These are phyloP conservation scores for Penicillium digitatum DNA, from an alignment of 2,329 filamentous ascomycete species.

Conservation along the genomic window DNA sequence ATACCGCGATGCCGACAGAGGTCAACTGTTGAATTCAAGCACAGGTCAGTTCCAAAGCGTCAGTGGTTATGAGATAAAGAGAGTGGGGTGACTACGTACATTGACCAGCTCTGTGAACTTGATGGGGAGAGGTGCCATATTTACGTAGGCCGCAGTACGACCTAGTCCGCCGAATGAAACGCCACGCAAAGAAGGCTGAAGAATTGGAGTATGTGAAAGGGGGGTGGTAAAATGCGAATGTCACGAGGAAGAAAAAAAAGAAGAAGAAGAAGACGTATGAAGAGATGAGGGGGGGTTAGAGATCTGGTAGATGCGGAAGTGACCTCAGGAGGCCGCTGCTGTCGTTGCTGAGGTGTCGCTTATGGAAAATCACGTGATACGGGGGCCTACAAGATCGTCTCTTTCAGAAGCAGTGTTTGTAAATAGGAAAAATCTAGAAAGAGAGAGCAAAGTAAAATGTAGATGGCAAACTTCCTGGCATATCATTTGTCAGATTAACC, in stretches of 20 bases:
- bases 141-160: constrained; percentile 43
- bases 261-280: constrained; percentile 14
- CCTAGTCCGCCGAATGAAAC: constrained; percentile 43
- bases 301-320: constrained; percentile 35
- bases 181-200: constrained; percentile 34
- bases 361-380: constrained; percentile 35
- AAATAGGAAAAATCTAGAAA: not conserved
- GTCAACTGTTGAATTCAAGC: constrained; percentile 44
- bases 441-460: not conserved
- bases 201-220: constrained; percentile 18
- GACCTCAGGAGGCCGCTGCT: constrained; percentile 41
- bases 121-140: constrained; percentile 70
- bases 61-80: not conserved
- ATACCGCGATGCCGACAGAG: constrained; percentile 52
- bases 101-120: constrained; percentile 90
- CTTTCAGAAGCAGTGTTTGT: not conserved
- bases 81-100: constrained; percentile 50
- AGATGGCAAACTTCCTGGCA: not conserved
- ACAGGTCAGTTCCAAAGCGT: constrained; percentile 36
- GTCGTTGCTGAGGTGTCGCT: constrained; percentile 43
- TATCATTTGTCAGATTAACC: not conserved
- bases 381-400: constrained; percentile 13
- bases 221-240: constrained; percentile 9
- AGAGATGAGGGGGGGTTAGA: constrained; percentile 19
- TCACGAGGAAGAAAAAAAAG: constrained; percentile 18